These are phyloP conservation scores for Kurtzmaniella quercitrusa DNA, from an alignment of 1,139 yeast genomes.

Conservation along the genomic window DNA sequence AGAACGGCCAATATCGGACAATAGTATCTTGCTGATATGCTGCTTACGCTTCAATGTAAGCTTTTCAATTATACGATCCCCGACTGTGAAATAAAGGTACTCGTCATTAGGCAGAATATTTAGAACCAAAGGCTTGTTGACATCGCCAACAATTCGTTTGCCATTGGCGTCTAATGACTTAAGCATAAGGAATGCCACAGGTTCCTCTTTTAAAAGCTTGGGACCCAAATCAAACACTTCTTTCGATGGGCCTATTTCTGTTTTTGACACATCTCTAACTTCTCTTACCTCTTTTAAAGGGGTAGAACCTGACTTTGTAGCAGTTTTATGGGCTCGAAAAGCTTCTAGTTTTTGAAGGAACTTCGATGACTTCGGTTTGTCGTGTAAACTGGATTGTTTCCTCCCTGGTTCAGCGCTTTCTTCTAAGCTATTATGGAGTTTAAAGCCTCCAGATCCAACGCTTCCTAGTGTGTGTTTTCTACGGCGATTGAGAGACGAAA, in stretches of 20 bases:
- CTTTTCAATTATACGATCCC: conserved; percentile 5
- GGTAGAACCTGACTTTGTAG: not conserved
- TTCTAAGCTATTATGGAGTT: conserved; percentile 2
- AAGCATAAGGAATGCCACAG: conserved; percentile 1
- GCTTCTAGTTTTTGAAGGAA: not conserved
- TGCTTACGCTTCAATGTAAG: conserved; percentile 5
- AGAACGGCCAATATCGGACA: conserved; percentile 8
- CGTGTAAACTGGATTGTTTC: not conserved
- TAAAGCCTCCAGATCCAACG: conserved; percentile 2
- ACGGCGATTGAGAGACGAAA: conserved; percentile 5
- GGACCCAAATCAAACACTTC: not conserved
- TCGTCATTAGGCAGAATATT: conserved; percentile 4
- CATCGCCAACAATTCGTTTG: not conserved
- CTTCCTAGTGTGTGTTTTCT: not conserved
- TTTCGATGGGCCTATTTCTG: not conserved
- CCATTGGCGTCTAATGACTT: conserved; percentile 4
- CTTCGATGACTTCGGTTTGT: not conserved
- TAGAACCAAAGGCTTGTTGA: conserved; percentile 1
- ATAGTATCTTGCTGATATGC: conserved; percentile 7
- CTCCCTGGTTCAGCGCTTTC: not conserved
- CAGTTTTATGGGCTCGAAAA: not conserved
- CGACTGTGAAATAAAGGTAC: conserved; percentile 7
- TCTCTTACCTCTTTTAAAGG: not conserved
- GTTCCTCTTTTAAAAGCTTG: not conserved
- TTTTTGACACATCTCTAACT: not conserved